Percentiles rank a stretch among this genome's conserved stretches.
phyloP scores from a whole-genome alignment of 805 yeast species.

The Suhomyces sp. region DNA sequence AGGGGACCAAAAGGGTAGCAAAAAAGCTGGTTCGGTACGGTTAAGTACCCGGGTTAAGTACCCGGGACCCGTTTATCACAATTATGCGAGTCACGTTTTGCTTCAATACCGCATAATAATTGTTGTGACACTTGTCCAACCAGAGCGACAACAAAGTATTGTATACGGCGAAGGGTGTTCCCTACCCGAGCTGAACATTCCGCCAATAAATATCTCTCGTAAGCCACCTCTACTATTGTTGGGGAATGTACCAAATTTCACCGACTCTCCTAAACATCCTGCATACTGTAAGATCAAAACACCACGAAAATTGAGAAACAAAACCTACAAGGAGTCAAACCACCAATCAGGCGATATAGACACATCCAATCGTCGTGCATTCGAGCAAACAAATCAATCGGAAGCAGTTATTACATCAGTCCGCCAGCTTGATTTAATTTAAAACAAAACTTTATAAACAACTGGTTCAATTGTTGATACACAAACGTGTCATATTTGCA shows the following conservation, averaged over 20 bases:
- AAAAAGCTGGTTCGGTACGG: neutral
- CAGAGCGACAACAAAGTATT: neutral
- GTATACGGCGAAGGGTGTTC: neutral
- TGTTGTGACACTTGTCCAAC: neutral
- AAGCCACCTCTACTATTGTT: neutral
- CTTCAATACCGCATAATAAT: neutral
- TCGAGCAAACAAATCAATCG: neutral
- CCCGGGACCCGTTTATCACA: neutral
- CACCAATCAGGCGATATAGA: neutral
- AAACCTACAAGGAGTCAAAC: neutral
- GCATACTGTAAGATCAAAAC: slow-evolving; percentile 2
- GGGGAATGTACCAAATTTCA: neutral
- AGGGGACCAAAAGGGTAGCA: neutral
- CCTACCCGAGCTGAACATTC: neutral
- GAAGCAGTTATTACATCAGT: neutral
- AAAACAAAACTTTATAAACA: neutral
- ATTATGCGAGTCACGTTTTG: neutral
- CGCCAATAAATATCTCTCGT: neutral
- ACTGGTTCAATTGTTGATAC: neutral
- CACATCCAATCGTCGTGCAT: neutral
- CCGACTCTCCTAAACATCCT: neutral
- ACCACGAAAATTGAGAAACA: neutral
- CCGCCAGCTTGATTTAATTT: neutral
- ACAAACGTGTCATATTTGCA: neutral
- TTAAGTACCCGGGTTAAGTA: neutral